Conservation (phyloP, 441 rosid species). For the Arabidopsis hybrid region DNA sequence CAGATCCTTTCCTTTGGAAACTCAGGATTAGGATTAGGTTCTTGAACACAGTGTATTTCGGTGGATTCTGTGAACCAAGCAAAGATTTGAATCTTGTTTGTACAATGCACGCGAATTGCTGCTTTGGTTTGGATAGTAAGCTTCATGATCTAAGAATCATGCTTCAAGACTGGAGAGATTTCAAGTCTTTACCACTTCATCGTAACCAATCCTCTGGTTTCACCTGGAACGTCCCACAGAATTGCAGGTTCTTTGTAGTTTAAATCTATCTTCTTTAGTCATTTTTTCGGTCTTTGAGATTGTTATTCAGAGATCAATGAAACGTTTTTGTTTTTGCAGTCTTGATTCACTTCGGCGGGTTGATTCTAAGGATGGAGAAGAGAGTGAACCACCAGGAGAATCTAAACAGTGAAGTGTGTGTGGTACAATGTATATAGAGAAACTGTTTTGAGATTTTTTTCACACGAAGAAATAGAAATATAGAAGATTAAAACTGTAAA, state of each 20-base stretch:
- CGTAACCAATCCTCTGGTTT: slow-evolving; percentile 52
- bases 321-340: slow-evolving; percentile 45
- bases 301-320: background rate
- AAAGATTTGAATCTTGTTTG: slow-evolving; percentile 71
- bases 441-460: slow-evolving; percentile 7
- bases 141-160: slow-evolving; percentile 73
- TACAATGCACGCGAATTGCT: slow-evolving; percentile 92
- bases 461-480: slow-evolving; percentile 12
- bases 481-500: slow-evolving; percentile 22
- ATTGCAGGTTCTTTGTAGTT: slow-evolving; percentile 64
- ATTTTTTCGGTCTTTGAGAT: background rate
- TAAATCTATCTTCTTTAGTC: background rate
- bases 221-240: slow-evolving; percentile 80
- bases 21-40: slow-evolving; percentile 71
- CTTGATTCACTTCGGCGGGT: slow-evolving; percentile 51
- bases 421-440: slow-evolving; percentile 30
- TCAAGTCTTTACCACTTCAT: slow-evolving; percentile 62
- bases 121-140: slow-evolving; percentile 76
- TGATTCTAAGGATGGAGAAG: slow-evolving; percentile 32
- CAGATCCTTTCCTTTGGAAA: slow-evolving; percentile 50
- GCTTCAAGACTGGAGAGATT: slow-evolving; percentile 81
- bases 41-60: slow-evolving; percentile 75
- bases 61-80: slow-evolving; percentile 91
- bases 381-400: slow-evolving; percentile 28
- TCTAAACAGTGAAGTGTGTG: slow-evolving; percentile 31